phyloP scores from a whole-genome alignment of 352 stramenopile genomes.

The Hyaloperonospora brassicae region DNA sequence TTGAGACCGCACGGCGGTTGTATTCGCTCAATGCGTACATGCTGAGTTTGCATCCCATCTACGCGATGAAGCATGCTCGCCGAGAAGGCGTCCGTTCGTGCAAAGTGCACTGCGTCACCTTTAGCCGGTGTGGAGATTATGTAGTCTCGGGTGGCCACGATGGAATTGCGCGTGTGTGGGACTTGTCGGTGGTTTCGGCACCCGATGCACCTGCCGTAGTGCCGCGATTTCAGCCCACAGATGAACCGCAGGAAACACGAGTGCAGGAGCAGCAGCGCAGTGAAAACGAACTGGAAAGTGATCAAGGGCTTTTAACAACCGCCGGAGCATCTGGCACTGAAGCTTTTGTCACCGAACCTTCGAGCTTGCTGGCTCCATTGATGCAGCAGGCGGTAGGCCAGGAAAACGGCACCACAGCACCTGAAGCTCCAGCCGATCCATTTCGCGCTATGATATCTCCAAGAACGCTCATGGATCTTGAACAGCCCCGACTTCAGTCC shows the following conservation, averaged over 20 bases:
- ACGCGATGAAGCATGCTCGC: slow-evolving; percentile 60
- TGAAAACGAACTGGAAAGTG: not conserved
- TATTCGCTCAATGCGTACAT: slow-evolving; percentile 65
- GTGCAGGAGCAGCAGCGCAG: slow-evolving; percentile 7
- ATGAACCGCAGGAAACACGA: slow-evolving; percentile 27
- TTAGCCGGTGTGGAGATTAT: slow-evolving; percentile 78
- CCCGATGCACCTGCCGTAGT: slow-evolving; percentile 39
- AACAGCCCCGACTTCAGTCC: not conserved
- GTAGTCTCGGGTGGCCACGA: slow-evolving; percentile 92
- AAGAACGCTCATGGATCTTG: slow-evolving; percentile 3
- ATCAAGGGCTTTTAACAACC: slow-evolving; percentile 5
- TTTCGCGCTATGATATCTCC: slow-evolving; percentile 8
- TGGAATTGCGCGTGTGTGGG: slow-evolving; percentile 88
- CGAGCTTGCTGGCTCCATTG: slow-evolving; percentile 1
- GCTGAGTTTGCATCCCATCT: slow-evolving; percentile 71
- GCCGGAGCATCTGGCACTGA: slow-evolving; percentile 2
- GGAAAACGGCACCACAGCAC: not conserved
- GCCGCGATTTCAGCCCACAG: slow-evolving; percentile 43
- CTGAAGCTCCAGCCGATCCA: slow-evolving; percentile 1
- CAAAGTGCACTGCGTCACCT: slow-evolving; percentile 67
- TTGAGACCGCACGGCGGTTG: slow-evolving; percentile 71
- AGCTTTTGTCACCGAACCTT: slow-evolving; percentile 1
- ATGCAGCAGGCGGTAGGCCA: slow-evolving; percentile 6
- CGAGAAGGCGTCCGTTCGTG: slow-evolving; percentile 49
- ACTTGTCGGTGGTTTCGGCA: slow-evolving; percentile 49